Evolutionary conservation across 768 basidiomycete species (phyloP), one percentile per base, ranked within the genome.

Genomic region (Serendipita sp.): DNA sequence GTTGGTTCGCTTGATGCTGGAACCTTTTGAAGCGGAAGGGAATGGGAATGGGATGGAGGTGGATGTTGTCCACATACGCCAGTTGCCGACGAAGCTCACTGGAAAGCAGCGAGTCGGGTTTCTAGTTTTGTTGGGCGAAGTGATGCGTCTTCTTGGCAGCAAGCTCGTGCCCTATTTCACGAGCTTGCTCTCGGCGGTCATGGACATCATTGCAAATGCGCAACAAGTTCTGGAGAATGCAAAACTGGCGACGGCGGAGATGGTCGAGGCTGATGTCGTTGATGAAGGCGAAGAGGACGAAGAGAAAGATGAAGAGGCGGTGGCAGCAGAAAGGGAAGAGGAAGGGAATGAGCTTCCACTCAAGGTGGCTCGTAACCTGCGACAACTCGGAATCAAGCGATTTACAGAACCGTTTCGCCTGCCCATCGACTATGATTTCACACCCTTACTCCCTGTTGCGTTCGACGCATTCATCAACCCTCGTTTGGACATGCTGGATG

Each of bases 1-100:
- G 1, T 76, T 99, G 0, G 82, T 94, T 17, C 85, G 91, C 65
- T 76, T 98, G 62, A 98, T 98, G 91, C 71, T 97, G 42, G 77
- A 78, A 56, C 88, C 90, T 0, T 78, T 94, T 42, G 61, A 33
- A 60, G 64, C n/a, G 42, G 14, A 5, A 2, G 44, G 63, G 42
- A 63, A n/a, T n/a, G n/a, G n/a, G n/a, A n/a, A 62, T 62, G 73
- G 75, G 3, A 71, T 66, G 65, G 68, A 33, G 64, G 67, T 16
- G 22, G 63, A 28, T 69, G 69, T 28, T 66, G 62, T 63, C 70
- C 71, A 14, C 65, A 63, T 24, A 1, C 79, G 77, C 62, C 61
- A 20, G 2, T 62, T 78, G 20, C 62, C 45, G 0, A 65, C 75
- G n/a, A n/a, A 14, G 4, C n/a, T 41, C n/a, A 61, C 34, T 17